Evolutionary conservation across 2,329 filamentous ascomycete species (phyloP).

Genomic region (Rutstroemia sp.): DNA sequence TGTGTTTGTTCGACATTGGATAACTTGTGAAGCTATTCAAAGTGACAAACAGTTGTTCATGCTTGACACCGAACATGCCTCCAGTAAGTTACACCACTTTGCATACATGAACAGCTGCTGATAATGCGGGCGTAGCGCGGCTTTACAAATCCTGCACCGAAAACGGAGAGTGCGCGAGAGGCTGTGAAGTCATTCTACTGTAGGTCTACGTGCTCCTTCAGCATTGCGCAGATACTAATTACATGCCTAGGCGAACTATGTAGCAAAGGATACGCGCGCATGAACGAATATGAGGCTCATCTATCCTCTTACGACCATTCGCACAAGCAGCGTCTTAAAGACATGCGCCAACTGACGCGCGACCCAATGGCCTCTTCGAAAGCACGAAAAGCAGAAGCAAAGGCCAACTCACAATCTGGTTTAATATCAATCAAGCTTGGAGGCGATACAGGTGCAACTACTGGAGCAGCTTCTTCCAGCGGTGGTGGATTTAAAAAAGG

Average conservation of each 20-base stretch:
- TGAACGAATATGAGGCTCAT: constrained; percentile 95
- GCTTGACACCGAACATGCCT: constrained; percentile 38
- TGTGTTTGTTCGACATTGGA: constrained; percentile 3
- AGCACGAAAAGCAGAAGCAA: constrained; percentile 63
- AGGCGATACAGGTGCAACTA: constrained; percentile 28
- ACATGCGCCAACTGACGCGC: constrained; percentile 78
- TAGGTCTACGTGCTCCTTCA: constrained; percentile 14
- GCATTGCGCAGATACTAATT: neutral
- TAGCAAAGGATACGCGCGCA: constrained; percentile 87
- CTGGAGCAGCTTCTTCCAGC: constrained; percentile 16
- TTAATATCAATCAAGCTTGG: constrained; percentile 61
- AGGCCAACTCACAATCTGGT: constrained; percentile 52
- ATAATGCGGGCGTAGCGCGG: constrained; percentile 35
- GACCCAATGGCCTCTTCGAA: constrained; percentile 59
- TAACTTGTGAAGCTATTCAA: neutral
- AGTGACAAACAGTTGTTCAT: neutral
- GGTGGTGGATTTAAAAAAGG: constrained; percentile 54
- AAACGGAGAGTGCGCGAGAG: constrained; percentile 60
- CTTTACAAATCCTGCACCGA: constrained; percentile 39
- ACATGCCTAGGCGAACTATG: constrained; percentile 58
- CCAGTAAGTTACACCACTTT: constrained; percentile 37
- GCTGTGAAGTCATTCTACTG: constrained; percentile 78
- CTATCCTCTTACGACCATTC: constrained; percentile 92
- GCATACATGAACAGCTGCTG: neutral
- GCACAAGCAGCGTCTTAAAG: constrained; percentile 82